Base-by-base conservation (phyloP, 306 rosid species). In the Inga oerstediana region DNA sequence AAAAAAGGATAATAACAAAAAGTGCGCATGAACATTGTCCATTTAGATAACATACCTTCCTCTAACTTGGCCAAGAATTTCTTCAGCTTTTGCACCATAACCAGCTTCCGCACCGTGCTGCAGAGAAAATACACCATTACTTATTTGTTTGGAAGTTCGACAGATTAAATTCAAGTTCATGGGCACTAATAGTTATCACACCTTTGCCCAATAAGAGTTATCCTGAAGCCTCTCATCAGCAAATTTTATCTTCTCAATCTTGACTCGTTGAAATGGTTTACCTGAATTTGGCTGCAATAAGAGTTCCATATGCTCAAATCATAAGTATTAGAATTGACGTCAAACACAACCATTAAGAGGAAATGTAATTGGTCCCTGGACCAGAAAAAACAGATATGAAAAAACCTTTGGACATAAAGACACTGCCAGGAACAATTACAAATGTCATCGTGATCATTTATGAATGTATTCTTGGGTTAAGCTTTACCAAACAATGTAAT, bases 121-220 rank as follows among this genome's bases (percentile, higher is more conserved):
- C 82, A 62, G 74, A 82, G 54, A 85, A 73, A 73, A 86, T 80
- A 81, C 78, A 79, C 43, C 34, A 68, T 80, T 58, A 71, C 73
- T 41, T 17, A 54, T 58, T 78, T 49, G 58, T 19, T 41, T 49
- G 64, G 73, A 39, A 62, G 52, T 59, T 56, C 41, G 34, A 59
- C 27, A 80, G n/a, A 43, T 17, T 15, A 17, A 59, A 61, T 20
- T 27, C 39, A 58, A 72, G 61, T 45, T 46, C 79, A 79, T 41
- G 52, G 41, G 83, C 86, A 49, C 69, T 44, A 78, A 43, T 74
- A 43, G 80, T 59, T 62, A 81, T 77, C 91, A 43, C 51, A 94
- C 99, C 98, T 93, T 96, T 52, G 93, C 98, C 98, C 99, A 96
- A 74, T 96, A 96, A 56, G 99, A 96, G 88, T 93, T 96, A 79